phyloP scores from a whole-genome alignment of 1,139 yeast genomes.

The Yamadazyma kanchanaburiensis region DNA sequence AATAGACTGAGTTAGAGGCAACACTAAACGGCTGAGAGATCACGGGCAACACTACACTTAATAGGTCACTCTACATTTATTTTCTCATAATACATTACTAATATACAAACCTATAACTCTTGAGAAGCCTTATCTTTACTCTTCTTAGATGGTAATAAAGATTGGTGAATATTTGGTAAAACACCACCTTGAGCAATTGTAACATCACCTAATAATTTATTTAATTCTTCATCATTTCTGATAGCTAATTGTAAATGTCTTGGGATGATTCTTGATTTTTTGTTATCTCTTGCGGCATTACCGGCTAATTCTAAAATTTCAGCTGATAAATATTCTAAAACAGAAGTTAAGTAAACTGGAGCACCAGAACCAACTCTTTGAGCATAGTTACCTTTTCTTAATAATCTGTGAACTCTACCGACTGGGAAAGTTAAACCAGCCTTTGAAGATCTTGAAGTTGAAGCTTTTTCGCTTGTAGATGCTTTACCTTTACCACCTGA shows the following conservation, averaged over 20 bases:
- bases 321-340: slow-evolving; percentile 92
- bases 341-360: slow-evolving; percentile 94
- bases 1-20: neutral
- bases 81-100: slow-evolving; percentile 10
- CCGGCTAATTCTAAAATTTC: slow-evolving; percentile 98
- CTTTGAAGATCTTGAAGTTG: slow-evolving; percentile 96
- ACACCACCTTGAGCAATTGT: slow-evolving; percentile 98
- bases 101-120: slow-evolving; percentile 56
- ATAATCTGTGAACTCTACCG: slow-evolving; percentile 97
- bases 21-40: too few relatives aligned
- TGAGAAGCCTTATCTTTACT: slow-evolving; percentile 76
- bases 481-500: slow-evolving; percentile 99
- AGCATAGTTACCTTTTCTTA: slow-evolving; percentile 98
- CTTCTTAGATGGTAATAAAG: slow-evolving; percentile 92
- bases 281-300: slow-evolving; percentile 98
- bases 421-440: slow-evolving; percentile 99
- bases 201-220: slow-evolving; percentile 61
- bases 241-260: slow-evolving; percentile 98
- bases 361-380: slow-evolving; percentile 99
- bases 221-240: slow-evolving; percentile 97
- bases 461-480: slow-evolving; percentile 86
- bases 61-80: too few relatives aligned
- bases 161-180: slow-evolving; percentile 92
- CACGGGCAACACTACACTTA: too few relatives aligned
- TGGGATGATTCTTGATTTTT: slow-evolving; percentile 97